These are phyloP conservation scores for Musa beccarii DNA, from an alignment of 176 grass and related monocot species.

Conservation along the genomic window DNA sequence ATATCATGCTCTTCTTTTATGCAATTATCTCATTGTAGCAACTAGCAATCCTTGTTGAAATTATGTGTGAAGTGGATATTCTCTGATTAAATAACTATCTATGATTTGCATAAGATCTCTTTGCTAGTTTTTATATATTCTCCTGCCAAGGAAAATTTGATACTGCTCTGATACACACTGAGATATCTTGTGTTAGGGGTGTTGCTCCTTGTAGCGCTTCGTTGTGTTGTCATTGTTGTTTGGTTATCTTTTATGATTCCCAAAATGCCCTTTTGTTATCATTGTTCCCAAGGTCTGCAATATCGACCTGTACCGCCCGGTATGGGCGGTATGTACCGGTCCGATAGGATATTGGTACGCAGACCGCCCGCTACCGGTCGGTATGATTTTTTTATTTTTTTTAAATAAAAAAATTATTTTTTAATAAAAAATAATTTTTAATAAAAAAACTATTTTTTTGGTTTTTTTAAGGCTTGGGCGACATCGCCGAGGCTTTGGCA, in stretches of 20 bases:
- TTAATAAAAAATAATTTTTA: too few relatives aligned
- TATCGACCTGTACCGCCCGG: too few relatives aligned
- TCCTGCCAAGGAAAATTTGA: background rate
- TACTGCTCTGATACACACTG: background rate
- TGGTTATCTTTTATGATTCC: too few relatives aligned
- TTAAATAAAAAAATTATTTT: too few relatives aligned
- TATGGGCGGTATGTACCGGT: too few relatives aligned
- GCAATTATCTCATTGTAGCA: background rate
- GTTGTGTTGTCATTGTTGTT: background rate
- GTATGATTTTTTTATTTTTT: too few relatives aligned
- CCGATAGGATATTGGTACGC: too few relatives aligned
- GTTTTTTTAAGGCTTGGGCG: too few relatives aligned
- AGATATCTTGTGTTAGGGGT: background rate
- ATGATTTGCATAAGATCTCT: background rate
- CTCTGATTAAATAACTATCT: background rate
- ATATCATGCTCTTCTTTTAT: background rate
- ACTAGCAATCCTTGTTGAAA: too few relatives aligned
- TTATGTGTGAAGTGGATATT: background rate
- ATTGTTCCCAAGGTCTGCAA: background rate
- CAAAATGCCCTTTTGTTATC: background rate
- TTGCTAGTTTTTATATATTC: background rate
- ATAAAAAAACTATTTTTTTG: too few relatives aligned
- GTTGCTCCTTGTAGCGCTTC: background rate
- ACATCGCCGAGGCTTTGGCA: too few relatives aligned
- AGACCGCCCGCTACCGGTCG: too few relatives aligned